Conservation (phyloP, 2,329 filamentous ascomycete species). For the Ceratocystis destructans region DNA sequence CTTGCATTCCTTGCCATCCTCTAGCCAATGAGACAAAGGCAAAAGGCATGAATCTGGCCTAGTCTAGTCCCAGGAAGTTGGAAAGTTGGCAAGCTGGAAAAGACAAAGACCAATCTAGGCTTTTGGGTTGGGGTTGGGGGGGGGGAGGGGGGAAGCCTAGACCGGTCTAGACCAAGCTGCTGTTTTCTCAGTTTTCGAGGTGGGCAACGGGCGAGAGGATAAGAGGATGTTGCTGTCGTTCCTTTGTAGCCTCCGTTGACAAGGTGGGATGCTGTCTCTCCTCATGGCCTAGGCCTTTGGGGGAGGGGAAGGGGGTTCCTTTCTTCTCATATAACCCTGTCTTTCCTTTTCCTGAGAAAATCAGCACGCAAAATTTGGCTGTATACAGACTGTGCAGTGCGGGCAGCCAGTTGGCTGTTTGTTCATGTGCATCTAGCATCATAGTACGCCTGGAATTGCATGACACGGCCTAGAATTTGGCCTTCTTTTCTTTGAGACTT, state of each 20-base stretch:
- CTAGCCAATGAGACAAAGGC: not conserved
- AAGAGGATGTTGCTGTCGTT: not conserved
- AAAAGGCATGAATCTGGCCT: not conserved
- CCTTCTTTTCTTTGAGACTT: not conserved
- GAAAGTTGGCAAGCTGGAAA: constrained; percentile 5
- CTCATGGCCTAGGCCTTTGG: not conserved
- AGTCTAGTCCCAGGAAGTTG: not conserved
- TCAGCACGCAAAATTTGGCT: not conserved
- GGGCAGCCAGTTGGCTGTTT: not conserved
- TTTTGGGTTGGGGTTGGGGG: not conserved
- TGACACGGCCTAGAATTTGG: not conserved
- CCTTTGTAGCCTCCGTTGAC: not conserved
- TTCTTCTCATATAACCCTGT: not conserved
- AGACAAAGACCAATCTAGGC: constrained; percentile 10
- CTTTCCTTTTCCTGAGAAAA: not conserved
- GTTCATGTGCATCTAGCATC: not conserved
- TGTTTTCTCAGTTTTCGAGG: not conserved
- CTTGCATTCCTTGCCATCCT: not conserved
- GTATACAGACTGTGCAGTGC: not conserved
- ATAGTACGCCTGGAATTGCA: not conserved
- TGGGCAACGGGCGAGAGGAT: too few relatives aligned
- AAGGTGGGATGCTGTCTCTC: not conserved
- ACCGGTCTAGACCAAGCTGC: not conserved
- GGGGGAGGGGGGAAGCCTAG: not conserved
- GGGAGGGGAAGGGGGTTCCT: not conserved